A percentile compares a stretch with the other conserved stretches of the same genome.
phyloP scores from a whole-genome alignment of 768 basidiomycete species.

The Tricholoma flavovirens region DNA sequence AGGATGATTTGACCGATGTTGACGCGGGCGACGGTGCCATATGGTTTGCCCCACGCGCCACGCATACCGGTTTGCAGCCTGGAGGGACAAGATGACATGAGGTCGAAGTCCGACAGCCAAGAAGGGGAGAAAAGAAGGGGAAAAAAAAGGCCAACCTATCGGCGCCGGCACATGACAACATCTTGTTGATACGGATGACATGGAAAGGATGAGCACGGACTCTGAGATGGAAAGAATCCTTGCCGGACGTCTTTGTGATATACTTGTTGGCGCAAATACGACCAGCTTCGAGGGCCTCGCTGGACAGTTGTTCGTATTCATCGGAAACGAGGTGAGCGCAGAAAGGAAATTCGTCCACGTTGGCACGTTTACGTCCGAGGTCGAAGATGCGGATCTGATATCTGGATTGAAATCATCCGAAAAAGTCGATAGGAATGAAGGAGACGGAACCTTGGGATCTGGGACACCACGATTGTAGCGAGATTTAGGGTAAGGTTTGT shows the following conservation, averaged over 20 bases:
- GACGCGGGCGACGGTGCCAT: constrained; percentile 92
- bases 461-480: constrained; percentile 99
- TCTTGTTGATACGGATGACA: constrained; percentile 99
- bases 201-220: constrained; percentile 99
- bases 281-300: constrained; percentile 94
- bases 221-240: constrained; percentile 98
- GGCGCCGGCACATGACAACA: constrained; percentile 98
- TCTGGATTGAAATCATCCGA: too few relatives aligned
- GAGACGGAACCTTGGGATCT: constrained; percentile 72
- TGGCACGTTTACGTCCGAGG: constrained; percentile 91
- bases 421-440: not conserved
- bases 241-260: constrained; percentile 95
- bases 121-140: too few relatives aligned
- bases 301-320: constrained; percentile 95
- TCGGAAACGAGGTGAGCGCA: constrained; percentile 95
- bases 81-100: too few relatives aligned
- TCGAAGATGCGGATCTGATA: constrained; percentile 96
- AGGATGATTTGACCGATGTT: constrained; percentile 95
- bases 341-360: constrained; percentile 98
- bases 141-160: constrained; percentile 74
- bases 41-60: constrained; percentile 99
- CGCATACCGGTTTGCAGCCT: constrained; percentile 97
- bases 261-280: constrained; percentile 99
- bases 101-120: too few relatives aligned
- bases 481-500: constrained; percentile 96